phyloP scores from a whole-genome alignment of 805 yeast genomes.

The Osmozyma mogii region DNA sequence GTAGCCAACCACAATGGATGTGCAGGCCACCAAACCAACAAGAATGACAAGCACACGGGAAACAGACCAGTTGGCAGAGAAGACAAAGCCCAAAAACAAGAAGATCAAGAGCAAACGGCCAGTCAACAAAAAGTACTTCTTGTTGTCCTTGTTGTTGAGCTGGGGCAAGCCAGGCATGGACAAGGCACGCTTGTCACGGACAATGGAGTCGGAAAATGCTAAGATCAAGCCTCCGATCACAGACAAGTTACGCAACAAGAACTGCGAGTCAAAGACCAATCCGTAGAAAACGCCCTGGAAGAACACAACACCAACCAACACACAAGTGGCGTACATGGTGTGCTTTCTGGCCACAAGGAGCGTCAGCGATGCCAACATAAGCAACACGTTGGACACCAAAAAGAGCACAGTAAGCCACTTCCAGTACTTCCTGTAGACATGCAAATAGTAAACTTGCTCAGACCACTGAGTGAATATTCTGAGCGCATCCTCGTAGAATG shows the following conservation, averaged over 20 bases:
- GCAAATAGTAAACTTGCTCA: slow-evolving; percentile 80
- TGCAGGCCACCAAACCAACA: slow-evolving; percentile 61
- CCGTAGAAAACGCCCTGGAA: slow-evolving; percentile 88
- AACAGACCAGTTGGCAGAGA: slow-evolving; percentile 66
- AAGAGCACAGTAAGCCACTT: slow-evolving; percentile 70
- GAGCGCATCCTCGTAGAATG: slow-evolving; percentile 82
- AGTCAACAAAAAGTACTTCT: slow-evolving; percentile 75
- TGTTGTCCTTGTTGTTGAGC: slow-evolving; percentile 62
- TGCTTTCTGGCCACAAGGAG: slow-evolving; percentile 62
- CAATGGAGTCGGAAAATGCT: slow-evolving; percentile 80
- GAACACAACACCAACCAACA: slow-evolving; percentile 62
- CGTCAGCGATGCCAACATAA: slow-evolving; percentile 70
- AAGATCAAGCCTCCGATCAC: slow-evolving; percentile 88
- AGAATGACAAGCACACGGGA: slow-evolving; percentile 57
- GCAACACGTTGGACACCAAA: slow-evolving; percentile 50
- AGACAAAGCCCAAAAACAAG: slow-evolving; percentile 76
- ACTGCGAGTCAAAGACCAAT: slow-evolving; percentile 67
- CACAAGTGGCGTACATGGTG: slow-evolving; percentile 61
- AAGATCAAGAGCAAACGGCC: slow-evolving; percentile 83
- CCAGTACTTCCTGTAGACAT: slow-evolving; percentile 74
- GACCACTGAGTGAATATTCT: slow-evolving; percentile 84
- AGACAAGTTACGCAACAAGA: slow-evolving; percentile 79
- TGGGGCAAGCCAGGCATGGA: slow-evolving; percentile 71
- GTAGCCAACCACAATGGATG: slow-evolving; percentile 82
- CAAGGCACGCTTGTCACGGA: slow-evolving; percentile 60